phyloP scores from a whole-genome alignment of 441 rosid genomes.

The Metrosideros polymorpha region DNA sequence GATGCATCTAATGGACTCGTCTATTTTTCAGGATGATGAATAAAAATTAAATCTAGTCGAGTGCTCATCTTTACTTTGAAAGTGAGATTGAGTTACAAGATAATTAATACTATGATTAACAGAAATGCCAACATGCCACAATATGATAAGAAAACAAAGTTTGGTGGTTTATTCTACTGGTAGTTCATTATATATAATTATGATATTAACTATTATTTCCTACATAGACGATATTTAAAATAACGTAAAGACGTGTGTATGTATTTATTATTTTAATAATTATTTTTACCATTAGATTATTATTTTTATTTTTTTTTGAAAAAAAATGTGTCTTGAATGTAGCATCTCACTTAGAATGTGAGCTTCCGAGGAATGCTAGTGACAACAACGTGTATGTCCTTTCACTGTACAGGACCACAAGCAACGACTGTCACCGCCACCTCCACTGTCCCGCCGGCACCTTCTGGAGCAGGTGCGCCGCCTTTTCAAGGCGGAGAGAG shows the following conservation, averaged over 20 bases:
- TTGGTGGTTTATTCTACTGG: background rate
- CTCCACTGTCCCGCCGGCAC: background rate
- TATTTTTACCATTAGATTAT: background rate
- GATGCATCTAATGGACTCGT: background rate
- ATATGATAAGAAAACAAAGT: background rate
- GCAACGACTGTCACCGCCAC: constrained; percentile 11
- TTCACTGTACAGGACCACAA: constrained; percentile 14
- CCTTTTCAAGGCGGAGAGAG: constrained; percentile 30
- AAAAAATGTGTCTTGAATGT: no score
- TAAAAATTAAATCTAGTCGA: background rate
- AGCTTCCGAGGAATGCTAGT: background rate
- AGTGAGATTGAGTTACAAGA: background rate
- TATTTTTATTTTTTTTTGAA: background rate
- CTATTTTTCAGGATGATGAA: background rate
- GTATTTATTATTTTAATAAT: background rate
- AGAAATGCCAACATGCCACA: background rate
- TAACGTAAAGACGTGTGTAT: background rate
- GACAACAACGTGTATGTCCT: background rate
- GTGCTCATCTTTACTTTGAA: background rate
- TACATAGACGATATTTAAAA: background rate
- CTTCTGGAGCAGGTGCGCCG: constrained; percentile 3
- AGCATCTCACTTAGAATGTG: background rate
- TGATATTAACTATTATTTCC: background rate
- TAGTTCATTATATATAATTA: background rate
- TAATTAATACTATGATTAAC: background rate